These are phyloP conservation scores for Fragosphaeria purpurea DNA, from an alignment of 2,329 filamentous ascomycete species.

Conservation along the genomic window DNA sequence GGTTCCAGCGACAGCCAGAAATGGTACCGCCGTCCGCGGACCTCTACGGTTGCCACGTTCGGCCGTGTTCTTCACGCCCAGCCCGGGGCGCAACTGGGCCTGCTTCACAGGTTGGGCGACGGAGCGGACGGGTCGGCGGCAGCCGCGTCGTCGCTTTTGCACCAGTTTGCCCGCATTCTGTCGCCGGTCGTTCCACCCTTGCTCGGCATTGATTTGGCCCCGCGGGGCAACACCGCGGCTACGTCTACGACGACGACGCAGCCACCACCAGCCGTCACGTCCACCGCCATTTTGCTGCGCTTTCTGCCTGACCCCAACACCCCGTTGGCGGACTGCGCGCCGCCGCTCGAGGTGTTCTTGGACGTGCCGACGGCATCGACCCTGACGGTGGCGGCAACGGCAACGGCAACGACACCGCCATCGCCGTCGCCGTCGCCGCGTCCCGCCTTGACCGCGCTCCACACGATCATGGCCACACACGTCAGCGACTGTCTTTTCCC, in stretches of 20 bases:
- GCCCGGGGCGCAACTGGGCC: not conserved
- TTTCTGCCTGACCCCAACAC: slow-evolving; percentile 30
- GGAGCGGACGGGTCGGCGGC: not conserved
- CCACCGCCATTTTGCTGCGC: slow-evolving; percentile 33
- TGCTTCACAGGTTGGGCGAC: not conserved
- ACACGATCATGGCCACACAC: slow-evolving; percentile 26
- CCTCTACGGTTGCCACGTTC: slow-evolving; percentile 30
- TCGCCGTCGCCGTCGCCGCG: too few relatives aligned
- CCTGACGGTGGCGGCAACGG: not conserved
- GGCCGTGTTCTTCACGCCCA: slow-evolving; percentile 37
- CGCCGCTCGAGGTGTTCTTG: slow-evolving; percentile 28
- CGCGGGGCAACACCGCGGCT: slow-evolving; percentile 16
- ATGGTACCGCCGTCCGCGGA: slow-evolving; percentile 1
- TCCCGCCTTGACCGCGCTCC: not conserved
- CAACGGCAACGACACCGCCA: not conserved
- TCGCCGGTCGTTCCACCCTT: slow-evolving; percentile 38
- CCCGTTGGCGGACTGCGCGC: slow-evolving; percentile 7
- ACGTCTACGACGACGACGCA: not conserved
- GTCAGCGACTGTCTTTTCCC: slow-evolving; percentile 38
- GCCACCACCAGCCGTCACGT: not conserved
- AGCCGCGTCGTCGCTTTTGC: slow-evolving; percentile 1
- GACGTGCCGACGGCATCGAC: not conserved
- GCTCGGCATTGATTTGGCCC: slow-evolving; percentile 27
- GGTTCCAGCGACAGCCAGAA: not conserved
- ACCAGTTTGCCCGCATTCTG: slow-evolving; percentile 26